Conservation (phyloP, 441 rosid genomes). For the Rhodomyrtus psidioides region DNA sequence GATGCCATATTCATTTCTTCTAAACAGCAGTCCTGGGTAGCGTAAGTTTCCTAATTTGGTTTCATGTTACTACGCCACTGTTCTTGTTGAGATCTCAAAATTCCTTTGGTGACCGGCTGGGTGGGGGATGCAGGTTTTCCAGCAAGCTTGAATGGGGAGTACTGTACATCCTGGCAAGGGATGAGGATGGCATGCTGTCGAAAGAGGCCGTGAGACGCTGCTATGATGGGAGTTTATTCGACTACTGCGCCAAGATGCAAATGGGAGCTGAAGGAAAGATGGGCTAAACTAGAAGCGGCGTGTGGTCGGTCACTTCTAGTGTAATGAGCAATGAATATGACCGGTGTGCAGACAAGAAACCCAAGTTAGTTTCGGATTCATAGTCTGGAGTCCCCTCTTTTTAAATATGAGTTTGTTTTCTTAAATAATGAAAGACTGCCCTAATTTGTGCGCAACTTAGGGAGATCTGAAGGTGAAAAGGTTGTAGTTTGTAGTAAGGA, state of each 20-base stretch:
- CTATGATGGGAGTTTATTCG: slow-evolving; percentile 75
- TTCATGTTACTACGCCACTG: not conserved
- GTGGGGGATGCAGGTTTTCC: slow-evolving; percentile 24
- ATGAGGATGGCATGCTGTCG: slow-evolving; percentile 50
- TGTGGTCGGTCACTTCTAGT: not conserved
- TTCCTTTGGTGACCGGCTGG: not conserved
- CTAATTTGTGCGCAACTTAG: not conserved
- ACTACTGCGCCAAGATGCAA: slow-evolving; percentile 46
- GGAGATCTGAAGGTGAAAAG: not conserved
- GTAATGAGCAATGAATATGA: not conserved
- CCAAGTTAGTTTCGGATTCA: not conserved
- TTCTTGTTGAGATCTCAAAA: not conserved
- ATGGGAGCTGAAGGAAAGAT: slow-evolving; percentile 14
- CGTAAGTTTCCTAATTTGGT: not conserved
- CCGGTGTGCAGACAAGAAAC: not conserved
- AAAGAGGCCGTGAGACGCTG: slow-evolving; percentile 72
- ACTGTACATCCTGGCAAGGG: slow-evolving; percentile 55
- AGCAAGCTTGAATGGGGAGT: slow-evolving; percentile 53
- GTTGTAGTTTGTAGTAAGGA: not conserved
- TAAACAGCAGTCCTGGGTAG: not conserved
- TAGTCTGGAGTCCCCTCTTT: not conserved
- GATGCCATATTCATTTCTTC: not conserved
- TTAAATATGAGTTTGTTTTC: not conserved
- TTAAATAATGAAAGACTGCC: not conserved
- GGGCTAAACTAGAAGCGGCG: not conserved